Percentiles rank a stretch among this genome's conserved stretches.
Conservation (phyloP, 2,329 filamentous ascomycete genomes). For the Albophoma yamanashiensis region DNA sequence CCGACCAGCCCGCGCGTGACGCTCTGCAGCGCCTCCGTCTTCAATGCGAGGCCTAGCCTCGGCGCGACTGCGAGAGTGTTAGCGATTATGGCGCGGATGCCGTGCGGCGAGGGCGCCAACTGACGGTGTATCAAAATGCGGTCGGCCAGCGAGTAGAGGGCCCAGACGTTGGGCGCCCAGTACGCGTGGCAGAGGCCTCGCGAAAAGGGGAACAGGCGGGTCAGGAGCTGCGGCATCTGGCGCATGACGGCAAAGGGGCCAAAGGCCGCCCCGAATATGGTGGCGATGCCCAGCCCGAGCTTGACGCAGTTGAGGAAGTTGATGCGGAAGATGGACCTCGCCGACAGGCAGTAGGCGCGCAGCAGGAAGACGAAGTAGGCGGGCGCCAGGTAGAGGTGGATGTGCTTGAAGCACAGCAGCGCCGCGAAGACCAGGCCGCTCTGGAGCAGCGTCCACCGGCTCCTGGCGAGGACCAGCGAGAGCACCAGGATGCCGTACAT, state of each 20-base stretch:
- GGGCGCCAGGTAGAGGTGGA: constrained; percentile 91
- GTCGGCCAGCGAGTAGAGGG: constrained; percentile 87
- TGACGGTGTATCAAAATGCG: constrained; percentile 70
- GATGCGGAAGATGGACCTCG: constrained; percentile 64
- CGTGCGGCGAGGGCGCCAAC: constrained; percentile 14
- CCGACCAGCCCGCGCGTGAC: constrained; percentile 90
- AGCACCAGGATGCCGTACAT: constrained; percentile 85
- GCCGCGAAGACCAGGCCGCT: constrained; percentile 78
- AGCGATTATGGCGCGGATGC: background rate
- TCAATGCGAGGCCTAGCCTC: constrained; percentile 62
- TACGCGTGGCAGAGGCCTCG: constrained; percentile 93
- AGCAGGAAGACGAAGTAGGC: constrained; percentile 93
- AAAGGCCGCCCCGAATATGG: constrained; percentile 71
- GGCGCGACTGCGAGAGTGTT: constrained; percentile 55
- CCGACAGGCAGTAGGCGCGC: constrained; percentile 77
- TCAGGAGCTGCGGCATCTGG: constrained; percentile 75
- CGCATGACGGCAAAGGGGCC: constrained; percentile 76
- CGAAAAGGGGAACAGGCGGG: constrained; percentile 85
- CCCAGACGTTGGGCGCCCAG: constrained; percentile 97
- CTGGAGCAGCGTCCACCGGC: constrained; percentile 60
- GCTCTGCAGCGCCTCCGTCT: constrained; percentile 67
- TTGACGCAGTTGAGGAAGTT: constrained; percentile 73
- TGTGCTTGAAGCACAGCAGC: constrained; percentile 91
- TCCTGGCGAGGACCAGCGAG: constrained; percentile 73
- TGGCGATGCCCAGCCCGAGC: constrained; percentile 61